A percentile compares a stretch with the other conserved stretches of the same genome.
These are phyloP conservation scores for Teratosphaeria zuluensis DNA, from an alignment of 2,329 filamentous ascomycete species.

Conservation along the genomic window DNA sequence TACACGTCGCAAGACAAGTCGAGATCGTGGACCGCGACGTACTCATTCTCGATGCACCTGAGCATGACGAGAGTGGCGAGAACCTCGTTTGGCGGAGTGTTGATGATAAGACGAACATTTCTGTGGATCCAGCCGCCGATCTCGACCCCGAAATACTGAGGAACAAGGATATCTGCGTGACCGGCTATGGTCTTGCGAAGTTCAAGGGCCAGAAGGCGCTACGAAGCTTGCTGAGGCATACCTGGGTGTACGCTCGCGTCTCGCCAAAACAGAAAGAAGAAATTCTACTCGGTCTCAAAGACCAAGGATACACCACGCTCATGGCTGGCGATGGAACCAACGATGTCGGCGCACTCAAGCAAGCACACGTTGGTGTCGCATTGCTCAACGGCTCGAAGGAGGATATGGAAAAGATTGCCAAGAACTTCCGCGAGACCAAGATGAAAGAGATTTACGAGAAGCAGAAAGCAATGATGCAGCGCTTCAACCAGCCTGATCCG, in stretches of 20 bases:
- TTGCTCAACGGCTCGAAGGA: constrained; percentile 90
- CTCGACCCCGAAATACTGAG: constrained; percentile 73
- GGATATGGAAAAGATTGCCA: constrained; percentile 81
- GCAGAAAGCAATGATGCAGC: constrained; percentile 79
- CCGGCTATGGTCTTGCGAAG: constrained; percentile 83
- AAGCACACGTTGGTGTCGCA: constrained; percentile 93
- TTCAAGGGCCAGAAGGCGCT: constrained; percentile 75
- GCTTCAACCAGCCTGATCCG: constrained; percentile 90
- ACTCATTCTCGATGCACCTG: constrained; percentile 87
- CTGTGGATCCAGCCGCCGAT: constrained; percentile 72
- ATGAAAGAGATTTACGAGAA: constrained; percentile 99
- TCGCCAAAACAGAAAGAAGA: constrained; percentile 99
- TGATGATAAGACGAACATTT: constrained; percentile 77
- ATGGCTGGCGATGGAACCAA: constrained; percentile 99
- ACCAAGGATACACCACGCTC: constrained; percentile 92
- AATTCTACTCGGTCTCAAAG: constrained; percentile 90
- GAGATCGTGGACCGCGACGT: constrained; percentile 96
- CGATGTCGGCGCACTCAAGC: constrained; percentile 93
- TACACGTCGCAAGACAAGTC: constrained; percentile 88
- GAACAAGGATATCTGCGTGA: constrained; percentile 87
- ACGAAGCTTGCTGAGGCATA: constrained; percentile 68
- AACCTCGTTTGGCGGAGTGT: constrained; percentile 89
- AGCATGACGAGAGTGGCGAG: constrained; percentile 71
- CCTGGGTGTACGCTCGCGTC: constrained; percentile 97
- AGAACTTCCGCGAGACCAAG: constrained; percentile 87